Percentiles rank a stretch among this genome's conserved stretches.
Evolutionary conservation across 352 stramenopile species (phyloP).

Genomic region (Phytophthora litchii): DNA sequence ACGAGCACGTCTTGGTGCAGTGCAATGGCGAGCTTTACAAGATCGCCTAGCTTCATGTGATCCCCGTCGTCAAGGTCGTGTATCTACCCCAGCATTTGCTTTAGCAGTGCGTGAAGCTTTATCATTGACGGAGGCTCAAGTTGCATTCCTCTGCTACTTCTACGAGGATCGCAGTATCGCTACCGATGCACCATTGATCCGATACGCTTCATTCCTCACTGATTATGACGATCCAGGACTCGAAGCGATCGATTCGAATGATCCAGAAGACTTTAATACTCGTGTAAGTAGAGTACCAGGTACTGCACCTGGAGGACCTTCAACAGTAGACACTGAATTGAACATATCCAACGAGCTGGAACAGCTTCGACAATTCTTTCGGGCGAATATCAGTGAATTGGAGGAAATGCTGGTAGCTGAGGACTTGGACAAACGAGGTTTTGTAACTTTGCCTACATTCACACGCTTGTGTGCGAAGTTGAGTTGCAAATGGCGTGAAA

Average conservation of each 20-base stretch:
- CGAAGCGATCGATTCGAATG: conserved; percentile 31
- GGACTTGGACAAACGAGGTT: conserved; percentile 58
- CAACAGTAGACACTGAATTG: conserved; percentile 22
- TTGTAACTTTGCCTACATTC: conserved; percentile 54
- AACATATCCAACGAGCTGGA: conserved; percentile 40
- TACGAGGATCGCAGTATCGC: conserved; percentile 76
- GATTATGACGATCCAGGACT: conserved; percentile 76
- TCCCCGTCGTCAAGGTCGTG: conserved; percentile 52
- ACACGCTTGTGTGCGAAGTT: conserved; percentile 46
- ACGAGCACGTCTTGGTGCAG: conserved; percentile 43
- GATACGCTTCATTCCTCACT: conserved; percentile 73
- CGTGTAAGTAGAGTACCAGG: conserved; percentile 2
- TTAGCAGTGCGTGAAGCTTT: conserved; percentile 51
- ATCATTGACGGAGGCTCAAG: conserved; percentile 64
- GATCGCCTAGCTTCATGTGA: conserved; percentile 59
- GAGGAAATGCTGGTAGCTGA: conserved; percentile 43
- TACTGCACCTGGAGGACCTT: conserved; percentile 8
- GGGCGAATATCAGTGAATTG: conserved; percentile 42
- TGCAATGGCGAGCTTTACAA: conserved; percentile 56
- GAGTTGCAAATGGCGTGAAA: conserved; percentile 46
- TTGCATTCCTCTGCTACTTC: conserved; percentile 76
- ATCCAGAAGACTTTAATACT: conserved; percentile 5
- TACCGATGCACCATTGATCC: conserved; percentile 63
- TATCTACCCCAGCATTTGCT: conserved; percentile 53
- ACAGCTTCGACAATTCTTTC: conserved; percentile 52